Conservation (phyloP, 179 eudicot species). For the Drosera spatulata region DNA sequence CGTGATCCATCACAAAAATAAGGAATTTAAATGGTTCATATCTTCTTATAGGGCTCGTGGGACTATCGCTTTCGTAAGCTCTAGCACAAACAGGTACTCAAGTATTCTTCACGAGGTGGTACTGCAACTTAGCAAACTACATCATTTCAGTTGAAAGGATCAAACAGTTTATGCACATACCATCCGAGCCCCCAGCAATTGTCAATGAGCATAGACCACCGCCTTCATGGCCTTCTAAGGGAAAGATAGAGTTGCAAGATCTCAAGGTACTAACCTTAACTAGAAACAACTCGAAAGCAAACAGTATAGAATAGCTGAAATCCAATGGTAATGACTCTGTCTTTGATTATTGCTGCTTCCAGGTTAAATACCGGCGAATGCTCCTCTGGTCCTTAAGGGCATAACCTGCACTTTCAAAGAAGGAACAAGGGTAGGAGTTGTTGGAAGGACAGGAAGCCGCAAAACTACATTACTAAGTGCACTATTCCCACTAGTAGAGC, state of each 20-base stretch:
- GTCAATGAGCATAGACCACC: slow-evolving; percentile 51
- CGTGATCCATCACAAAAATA: too few species aligned
- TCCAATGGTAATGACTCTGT: too few species aligned
- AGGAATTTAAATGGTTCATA: not conserved
- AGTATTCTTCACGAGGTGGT: slow-evolving; percentile 55
- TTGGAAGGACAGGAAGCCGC: slow-evolving; percentile 68
- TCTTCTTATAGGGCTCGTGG: slow-evolving; percentile 45
- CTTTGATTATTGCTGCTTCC: slow-evolving; percentile 3
- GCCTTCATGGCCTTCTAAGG: slow-evolving; percentile 55
- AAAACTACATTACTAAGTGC: slow-evolving; percentile 69
- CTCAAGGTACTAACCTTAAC: slow-evolving; percentile 26
- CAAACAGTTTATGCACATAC: slow-evolving; percentile 64
- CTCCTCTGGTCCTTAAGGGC: slow-evolving; percentile 68
- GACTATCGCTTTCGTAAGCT: slow-evolving; percentile 81
- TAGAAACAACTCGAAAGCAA: not conserved
- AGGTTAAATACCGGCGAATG: slow-evolving; percentile 65
- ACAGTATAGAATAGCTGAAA: too few species aligned
- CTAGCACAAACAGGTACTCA: slow-evolving; percentile 38
- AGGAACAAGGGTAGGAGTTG: slow-evolving; percentile 52
- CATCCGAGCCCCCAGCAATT: slow-evolving; percentile 58
- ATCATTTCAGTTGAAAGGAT: slow-evolving; percentile 64
- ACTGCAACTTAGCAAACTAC: slow-evolving; percentile 46
- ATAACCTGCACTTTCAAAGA: slow-evolving; percentile 50
- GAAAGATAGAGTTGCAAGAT: slow-evolving; percentile 37
- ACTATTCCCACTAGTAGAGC: slow-evolving; percentile 60